Base-by-base conservation (phyloP, 2,329 filamentous ascomycete species). In the Colletotrichum gloeosporioides region DNA sequence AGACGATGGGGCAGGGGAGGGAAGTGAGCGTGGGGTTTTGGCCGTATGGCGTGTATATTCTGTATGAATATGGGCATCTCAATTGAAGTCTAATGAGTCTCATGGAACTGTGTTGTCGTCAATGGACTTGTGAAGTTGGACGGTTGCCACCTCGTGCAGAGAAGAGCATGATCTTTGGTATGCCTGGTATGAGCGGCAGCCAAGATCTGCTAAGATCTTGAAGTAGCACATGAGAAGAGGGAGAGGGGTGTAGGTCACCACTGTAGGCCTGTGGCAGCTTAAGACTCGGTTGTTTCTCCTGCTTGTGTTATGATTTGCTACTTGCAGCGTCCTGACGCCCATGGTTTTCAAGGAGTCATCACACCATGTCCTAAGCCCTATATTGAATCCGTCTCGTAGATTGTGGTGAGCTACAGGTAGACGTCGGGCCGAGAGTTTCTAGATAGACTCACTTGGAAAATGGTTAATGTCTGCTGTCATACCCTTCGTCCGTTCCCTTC, bases 31-130 rank as follows among this genome's bases (percentile, higher is more conserved):
- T 69, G 57, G 64, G 25, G 39, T 2, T n/a, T 55, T 55, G 65
- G 44, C 31, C 68, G 70, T 62, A 69, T n/a, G 34, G 64, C 77
- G 39, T 78, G 77, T 78, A 78, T 76, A 73, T 71, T 71, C 59
- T 78, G 77, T 78, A 75, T 49, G 75, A 71, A 75, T 71, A 75
- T 49, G 71, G 71, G 72, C 75, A 76, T 77, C 72, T 77, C 75
- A 76, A 73, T 69, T 49, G 59, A 74, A 69, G 74, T 69, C 65
- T 65, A 55, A 69, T 69, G 22, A 15, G 34, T 69, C 62, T 72
- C 39, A n/a, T 3, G 55, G 25, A 15, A 29, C 3, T 10, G 39
- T 8, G 29, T 31, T 32, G 57, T 12, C 1, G 22, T 61, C 3
- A 31, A 32, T 32, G 29, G 57, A n/a, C 6, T 31, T 29, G 27